A percentile compares a stretch with the other conserved stretches of the same genome.
These are phyloP conservation scores for Scheffersomyces stipitis DNA, from an alignment of 805 yeast genomes.

Conservation along the genomic window DNA sequence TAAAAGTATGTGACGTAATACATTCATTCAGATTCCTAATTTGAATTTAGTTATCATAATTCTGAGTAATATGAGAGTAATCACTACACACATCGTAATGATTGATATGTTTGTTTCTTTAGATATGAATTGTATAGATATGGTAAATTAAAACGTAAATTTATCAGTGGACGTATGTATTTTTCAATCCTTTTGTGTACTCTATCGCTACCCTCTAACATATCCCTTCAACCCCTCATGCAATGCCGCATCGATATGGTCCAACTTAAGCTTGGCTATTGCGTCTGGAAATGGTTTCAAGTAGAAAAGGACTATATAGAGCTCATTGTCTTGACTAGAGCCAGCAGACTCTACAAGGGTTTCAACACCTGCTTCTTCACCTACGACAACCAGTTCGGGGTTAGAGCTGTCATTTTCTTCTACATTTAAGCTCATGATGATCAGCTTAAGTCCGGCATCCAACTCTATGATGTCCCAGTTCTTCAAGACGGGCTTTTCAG, in stretches of 20 bases:
- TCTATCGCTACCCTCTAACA: neutral
- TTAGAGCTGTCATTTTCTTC: conserved; percentile 3
- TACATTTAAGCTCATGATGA: conserved; percentile 21
- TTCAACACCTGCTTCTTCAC: conserved; percentile 3
- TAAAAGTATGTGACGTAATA: too few relatives aligned
- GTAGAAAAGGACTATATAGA: conserved; percentile 36
- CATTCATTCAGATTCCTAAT: too few relatives aligned
- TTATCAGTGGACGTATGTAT: too few relatives aligned
- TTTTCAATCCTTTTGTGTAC: too few relatives aligned
- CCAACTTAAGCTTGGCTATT: conserved; percentile 36
- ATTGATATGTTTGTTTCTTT: too few relatives aligned
- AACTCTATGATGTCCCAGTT: conserved; percentile 31
- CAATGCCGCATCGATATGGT: conserved; percentile 29
- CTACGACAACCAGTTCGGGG: neutral
- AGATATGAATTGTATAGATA: too few relatives aligned
- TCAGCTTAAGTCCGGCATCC: conserved; percentile 26
- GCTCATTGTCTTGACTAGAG: conserved; percentile 7
- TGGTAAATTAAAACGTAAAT: too few relatives aligned
- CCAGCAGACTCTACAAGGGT: conserved; percentile 2
- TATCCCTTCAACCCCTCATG: conserved; percentile 36
- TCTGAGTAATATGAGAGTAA: too few relatives aligned
- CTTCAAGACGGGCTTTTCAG: conserved; percentile 11
- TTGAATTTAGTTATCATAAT: too few relatives aligned
- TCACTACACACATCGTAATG: too few relatives aligned
- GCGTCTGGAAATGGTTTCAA: conserved; percentile 24